phyloP scores from a whole-genome alignment of 805 yeast genomes.

The Brettanomyces nanus region DNA sequence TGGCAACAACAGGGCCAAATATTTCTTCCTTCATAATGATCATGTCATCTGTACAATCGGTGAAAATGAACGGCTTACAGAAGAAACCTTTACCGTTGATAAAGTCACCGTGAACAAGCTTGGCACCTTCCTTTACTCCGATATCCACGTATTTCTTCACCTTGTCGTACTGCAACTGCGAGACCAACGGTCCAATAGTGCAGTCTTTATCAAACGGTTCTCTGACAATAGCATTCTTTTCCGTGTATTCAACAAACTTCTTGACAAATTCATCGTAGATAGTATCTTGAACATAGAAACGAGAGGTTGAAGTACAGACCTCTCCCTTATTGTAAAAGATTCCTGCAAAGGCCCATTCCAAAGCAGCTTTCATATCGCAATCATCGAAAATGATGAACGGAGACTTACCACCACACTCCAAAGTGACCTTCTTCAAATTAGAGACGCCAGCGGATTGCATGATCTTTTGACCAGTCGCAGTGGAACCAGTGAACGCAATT shows the following conservation, averaged over 20 bases:
- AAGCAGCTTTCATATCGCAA: conserved; percentile 44
- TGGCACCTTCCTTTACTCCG: conserved; percentile 68
- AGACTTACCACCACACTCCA: conserved; percentile 57
- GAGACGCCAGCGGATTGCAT: conserved; percentile 57
- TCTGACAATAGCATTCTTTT: conserved; percentile 45
- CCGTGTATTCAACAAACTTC: conserved; percentile 29
- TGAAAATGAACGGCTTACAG: conserved; percentile 63
- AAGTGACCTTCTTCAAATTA: conserved; percentile 48
- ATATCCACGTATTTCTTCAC: conserved; percentile 57
- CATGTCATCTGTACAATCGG: conserved; percentile 59
- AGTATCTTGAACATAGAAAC: conserved; percentile 35
- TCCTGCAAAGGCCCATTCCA: conserved; percentile 41
- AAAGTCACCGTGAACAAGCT: conserved; percentile 56
- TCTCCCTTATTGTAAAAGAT: conserved; percentile 41
- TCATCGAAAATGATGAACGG: conserved; percentile 46
- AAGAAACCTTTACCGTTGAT: conserved; percentile 58
- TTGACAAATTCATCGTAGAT: conserved; percentile 35
- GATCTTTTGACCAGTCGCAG: conserved; percentile 62
- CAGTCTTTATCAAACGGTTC: conserved; percentile 60
- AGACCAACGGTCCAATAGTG: conserved; percentile 71
- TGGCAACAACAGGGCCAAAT: conserved; percentile 73
- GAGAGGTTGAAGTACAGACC: conserved; percentile 40
- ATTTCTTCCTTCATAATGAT: conserved; percentile 64
- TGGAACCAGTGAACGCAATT: conserved; percentile 77
- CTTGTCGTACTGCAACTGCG: conserved; percentile 56